Evolutionary conservation across 345 rosid genomes (phyloP).

Genomic region (Aquilaria malaccensis): DNA sequence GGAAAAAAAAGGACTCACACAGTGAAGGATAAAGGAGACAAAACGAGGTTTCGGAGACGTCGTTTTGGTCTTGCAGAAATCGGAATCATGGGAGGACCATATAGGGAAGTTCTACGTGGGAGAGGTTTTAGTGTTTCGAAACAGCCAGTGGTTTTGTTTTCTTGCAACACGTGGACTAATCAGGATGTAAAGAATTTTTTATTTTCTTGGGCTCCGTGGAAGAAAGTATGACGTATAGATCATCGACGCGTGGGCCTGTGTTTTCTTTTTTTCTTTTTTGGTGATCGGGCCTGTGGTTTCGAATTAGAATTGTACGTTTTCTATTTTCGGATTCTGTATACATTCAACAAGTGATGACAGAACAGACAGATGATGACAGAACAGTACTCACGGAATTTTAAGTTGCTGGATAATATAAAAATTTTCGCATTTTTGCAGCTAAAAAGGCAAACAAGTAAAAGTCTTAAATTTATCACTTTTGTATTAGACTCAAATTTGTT

Average conservation of each 20-base stretch:
- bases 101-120: constrained; percentile 11
- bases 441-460: no score
- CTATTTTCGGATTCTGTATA: background rate
- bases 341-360: no score
- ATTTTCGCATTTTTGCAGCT: no score
- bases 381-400: no score
- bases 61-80: constrained; percentile 10
- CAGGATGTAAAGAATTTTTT: background rate
- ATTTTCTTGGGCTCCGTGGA: background rate
- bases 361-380: no score
- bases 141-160: constrained; percentile 5
- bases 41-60: constrained; percentile 15
- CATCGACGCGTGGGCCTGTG: constrained; percentile 12
- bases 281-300: background rate
- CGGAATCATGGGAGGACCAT: constrained; percentile 6
- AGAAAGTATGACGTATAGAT: constrained; percentile 13
- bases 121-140: background rate
- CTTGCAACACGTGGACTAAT: constrained; percentile 15
- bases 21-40: constrained; percentile 14
- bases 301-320: no score
- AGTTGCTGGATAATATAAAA: no score
- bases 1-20: background rate
- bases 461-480: no score
- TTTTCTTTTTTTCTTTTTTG: background rate
- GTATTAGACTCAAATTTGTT: no score